Base-by-base conservation (phyloP, 2,329 filamentous ascomycete species). In the Cercospora citrullina region DNA sequence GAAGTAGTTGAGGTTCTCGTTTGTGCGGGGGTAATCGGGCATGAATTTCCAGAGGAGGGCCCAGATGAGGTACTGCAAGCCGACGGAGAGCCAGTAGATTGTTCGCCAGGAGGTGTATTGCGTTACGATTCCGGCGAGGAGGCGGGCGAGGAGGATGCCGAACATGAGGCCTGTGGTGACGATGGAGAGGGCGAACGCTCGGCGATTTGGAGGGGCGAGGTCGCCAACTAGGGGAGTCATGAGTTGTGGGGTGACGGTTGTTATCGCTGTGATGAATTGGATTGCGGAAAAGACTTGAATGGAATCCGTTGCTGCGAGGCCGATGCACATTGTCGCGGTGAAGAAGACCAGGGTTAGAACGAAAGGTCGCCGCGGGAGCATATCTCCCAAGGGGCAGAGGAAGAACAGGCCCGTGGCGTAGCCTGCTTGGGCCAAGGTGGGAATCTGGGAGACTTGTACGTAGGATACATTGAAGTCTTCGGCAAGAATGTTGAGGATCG, bases 151-250 rank as follows among this genome's bases (percentile, higher is more conserved):
- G 1, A 96, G 84, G 70, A 95, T 87, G 16, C 92, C 92, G 1
- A 94, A 85, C 53, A 92, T 86, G 1, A 94, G 81, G 1, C 91
- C 92, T 0, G 90, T 92, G 2, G 91, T 89, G 7, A 94, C 89
- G 67, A 94, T 87, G 5, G 90, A 89, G 5, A 94, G 83, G 12
- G 90, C 87, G 28, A 88, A 86, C 0, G 91, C 90, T 12, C 90
- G 87, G 30, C 89, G 86, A 51, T 89, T 81, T 0, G 87, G 83
- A 0, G 91, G 91, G 0, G 92, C 91, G 18, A 94, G 87, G 74
- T 94, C 91, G 2, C 91, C 90, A 0, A 94, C 91, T 0, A 95
- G 82, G 0, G 92, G 92, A 16, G 95, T 87, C 90, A 95, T 92
- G 64, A 86, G 77, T 71, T 85, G 84, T 0, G 91, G 92, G 3